These are phyloP conservation scores for Ascochyta lentis DNA, from an alignment of 2,329 filamentous ascomycete species.

Conservation along the genomic window DNA sequence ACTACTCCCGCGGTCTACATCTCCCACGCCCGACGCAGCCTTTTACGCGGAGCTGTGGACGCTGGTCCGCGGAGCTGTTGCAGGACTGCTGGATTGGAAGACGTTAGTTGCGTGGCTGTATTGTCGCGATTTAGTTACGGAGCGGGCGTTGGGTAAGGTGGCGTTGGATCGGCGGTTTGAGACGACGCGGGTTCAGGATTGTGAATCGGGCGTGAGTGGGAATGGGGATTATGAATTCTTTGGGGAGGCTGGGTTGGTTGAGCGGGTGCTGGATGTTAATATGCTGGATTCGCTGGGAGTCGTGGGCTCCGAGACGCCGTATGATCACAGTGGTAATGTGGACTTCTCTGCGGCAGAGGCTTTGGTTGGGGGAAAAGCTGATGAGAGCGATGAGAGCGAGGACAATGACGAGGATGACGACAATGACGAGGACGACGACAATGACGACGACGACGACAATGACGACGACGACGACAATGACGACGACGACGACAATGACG, in stretches of 20 bases:
- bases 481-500: neutral
- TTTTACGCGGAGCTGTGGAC: neutral
- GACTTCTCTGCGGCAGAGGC: neutral
- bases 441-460: neutral
- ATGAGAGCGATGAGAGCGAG: neutral
- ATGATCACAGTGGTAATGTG: neutral
- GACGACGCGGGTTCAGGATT: neutral
- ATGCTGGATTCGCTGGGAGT: neutral
- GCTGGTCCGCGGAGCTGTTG: neutral
- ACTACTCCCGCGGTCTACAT: conserved; percentile 10
- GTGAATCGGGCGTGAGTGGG: too few relatives aligned
- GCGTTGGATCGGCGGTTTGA: neutral
- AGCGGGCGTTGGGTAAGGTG: neutral
- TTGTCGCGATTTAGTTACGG: neutral
- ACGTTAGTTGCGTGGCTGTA: neutral
- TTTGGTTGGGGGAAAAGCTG: neutral
- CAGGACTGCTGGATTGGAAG: neutral
- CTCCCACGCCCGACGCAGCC: neutral
- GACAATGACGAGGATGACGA: neutral
- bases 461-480: neutral
- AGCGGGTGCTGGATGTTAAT: neutral
- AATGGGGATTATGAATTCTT: too few relatives aligned
- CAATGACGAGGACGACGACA: neutral
- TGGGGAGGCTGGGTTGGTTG: neutral
- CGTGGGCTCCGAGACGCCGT: neutral